Evolutionary conservation across 2,329 filamentous ascomycete species (phyloP).

Genomic region (Aspergillus sp.): DNA sequence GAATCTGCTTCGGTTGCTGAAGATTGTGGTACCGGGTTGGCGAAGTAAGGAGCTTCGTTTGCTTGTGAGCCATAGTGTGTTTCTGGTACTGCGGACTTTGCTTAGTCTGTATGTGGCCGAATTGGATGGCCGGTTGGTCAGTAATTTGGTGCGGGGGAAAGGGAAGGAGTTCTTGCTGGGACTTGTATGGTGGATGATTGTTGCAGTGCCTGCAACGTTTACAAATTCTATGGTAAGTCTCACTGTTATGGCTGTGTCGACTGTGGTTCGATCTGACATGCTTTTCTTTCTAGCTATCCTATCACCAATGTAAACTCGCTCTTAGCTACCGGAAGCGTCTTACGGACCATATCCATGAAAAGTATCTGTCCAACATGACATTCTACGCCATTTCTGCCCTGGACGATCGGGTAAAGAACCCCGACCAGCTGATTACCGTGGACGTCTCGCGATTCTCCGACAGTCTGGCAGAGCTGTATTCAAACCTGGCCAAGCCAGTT

Average conservation of each 20-base stretch:
- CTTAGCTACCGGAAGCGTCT: conserved; percentile 88
- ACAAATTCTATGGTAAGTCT: conserved; percentile 90
- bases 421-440: conserved; percentile 93
- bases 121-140: conserved; percentile 89
- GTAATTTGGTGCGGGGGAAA: conserved; percentile 83
- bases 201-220: conserved; percentile 92
- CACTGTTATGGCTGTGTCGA: conserved; percentile 6
- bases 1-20: conserved; percentile 70
- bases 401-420: conserved; percentile 97
- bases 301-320: conserved; percentile 92
- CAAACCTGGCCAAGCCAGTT: conserved; percentile 89
- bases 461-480: conserved; percentile 89
- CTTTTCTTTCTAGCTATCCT: conserved; percentile 64
- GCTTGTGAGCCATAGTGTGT: conserved; percentile 86
- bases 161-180: conserved; percentile 84
- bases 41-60: conserved; percentile 81
- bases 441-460: conserved; percentile 96
- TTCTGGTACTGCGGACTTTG: conserved; percentile 82
- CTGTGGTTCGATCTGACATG: conserved; percentile 3
- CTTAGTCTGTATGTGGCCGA: conserved; percentile 95
- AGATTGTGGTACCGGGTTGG: conserved; percentile 88
- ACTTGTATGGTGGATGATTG: conserved; percentile 97
- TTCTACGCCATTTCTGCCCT: conserved; percentile 95
- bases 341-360: conserved; percentile 91
- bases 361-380: conserved; percentile 94